Evolutionary conservation across 2,329 filamentous ascomycete species (phyloP), one percentile per base, ranked within the genome.

Genomic region (Nothopassalora personata): DNA sequence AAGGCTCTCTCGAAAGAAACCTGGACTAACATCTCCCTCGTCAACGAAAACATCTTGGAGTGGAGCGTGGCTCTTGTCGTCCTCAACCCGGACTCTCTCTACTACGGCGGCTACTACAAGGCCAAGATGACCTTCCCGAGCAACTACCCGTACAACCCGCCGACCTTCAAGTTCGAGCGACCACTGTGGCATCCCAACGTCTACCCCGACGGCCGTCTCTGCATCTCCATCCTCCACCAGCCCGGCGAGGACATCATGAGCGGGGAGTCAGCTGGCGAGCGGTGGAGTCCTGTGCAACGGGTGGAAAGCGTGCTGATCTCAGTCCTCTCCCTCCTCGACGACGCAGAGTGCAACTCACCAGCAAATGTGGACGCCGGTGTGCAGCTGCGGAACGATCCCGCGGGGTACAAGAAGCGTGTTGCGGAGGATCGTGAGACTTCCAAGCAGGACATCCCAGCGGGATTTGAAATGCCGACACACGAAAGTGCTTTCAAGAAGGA

Each of bases 281-380:
- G 93, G 59, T 99, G 93, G 93, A 91, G 90, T 5, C 92, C 94
- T 1, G 86, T 94, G 4, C 93, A 97, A 74, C 89, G 92, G 19
- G 93, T 95, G 51, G 94, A 97, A 77, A 95, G 91, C 2, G 92
- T 99, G 36, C 83, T 99, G 18, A 91, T 96, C 62, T 96, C 91
- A 8, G 90, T 97, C 18, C 83, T 97, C 7, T 88, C 94, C 5
- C 84, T 99, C 2, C 85, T 99, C 57, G 94, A 97, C 72, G 91
- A 96, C 68, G 91, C 93, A 13, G 93, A 99, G 75, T 90, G 95
- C 69, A 91, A 86, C 67, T 96, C 91, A 0, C 91, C 94, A 0
- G 94, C 93, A 63, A 97, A 97, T 72, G 92, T 97, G 57, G 93
- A 97, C 67, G 93, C 94, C 1, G 86, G 90, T 58, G 88, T 97